Conservation (phyloP, 1,284 basidiomycete species). For the Rhodotorula mucilaginosa region DNA sequence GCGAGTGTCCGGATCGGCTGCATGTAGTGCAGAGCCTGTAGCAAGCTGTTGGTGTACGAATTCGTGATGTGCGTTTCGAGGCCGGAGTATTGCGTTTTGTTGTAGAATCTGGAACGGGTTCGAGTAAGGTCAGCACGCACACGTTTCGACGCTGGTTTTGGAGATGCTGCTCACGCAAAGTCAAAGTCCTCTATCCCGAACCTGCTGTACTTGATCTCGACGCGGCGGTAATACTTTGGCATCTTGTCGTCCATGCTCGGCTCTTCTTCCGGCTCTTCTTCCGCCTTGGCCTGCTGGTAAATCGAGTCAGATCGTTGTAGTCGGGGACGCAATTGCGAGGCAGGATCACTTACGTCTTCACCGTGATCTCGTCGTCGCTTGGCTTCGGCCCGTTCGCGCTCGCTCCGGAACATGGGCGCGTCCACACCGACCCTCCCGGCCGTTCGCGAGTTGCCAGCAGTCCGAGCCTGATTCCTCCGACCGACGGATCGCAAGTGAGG, state of each 20-base stretch:
- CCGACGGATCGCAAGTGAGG: slow-evolving; percentile 79
- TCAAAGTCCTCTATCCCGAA: slow-evolving; percentile 99
- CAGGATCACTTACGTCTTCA: slow-evolving; percentile 7
- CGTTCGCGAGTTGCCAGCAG: slow-evolving; percentile 53
- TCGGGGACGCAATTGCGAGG: too few relatives aligned
- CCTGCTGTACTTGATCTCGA: slow-evolving; percentile 96
- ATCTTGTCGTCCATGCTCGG: slow-evolving; percentile 53
- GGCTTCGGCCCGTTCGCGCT: slow-evolving; percentile 53
- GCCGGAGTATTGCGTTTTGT: slow-evolving; percentile 83
- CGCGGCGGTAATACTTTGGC: slow-evolving; percentile 80
- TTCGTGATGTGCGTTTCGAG: slow-evolving; percentile 96
- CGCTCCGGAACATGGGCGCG: slow-evolving; percentile 75
- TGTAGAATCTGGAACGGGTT: slow-evolving; percentile 68
- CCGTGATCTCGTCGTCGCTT: slow-evolving; percentile 30
- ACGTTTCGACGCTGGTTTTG: slow-evolving; percentile 4
- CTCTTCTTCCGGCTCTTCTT: slow-evolving; percentile 45
- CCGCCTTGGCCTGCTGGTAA: slow-evolving; percentile 11
- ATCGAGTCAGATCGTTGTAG: neutral
- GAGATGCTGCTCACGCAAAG: slow-evolving; percentile 65
- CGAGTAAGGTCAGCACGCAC: neutral
- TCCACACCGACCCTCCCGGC: slow-evolving; percentile 50
- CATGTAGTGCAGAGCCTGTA: slow-evolving; percentile 87
- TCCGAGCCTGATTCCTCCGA: slow-evolving; percentile 69
- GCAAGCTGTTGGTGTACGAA: slow-evolving; percentile 90
- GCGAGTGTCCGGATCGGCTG: slow-evolving; percentile 75